Evolutionary conservation across 2,329 filamentous ascomycete species (phyloP).

Genomic region (Aspergillus sp.): DNA sequence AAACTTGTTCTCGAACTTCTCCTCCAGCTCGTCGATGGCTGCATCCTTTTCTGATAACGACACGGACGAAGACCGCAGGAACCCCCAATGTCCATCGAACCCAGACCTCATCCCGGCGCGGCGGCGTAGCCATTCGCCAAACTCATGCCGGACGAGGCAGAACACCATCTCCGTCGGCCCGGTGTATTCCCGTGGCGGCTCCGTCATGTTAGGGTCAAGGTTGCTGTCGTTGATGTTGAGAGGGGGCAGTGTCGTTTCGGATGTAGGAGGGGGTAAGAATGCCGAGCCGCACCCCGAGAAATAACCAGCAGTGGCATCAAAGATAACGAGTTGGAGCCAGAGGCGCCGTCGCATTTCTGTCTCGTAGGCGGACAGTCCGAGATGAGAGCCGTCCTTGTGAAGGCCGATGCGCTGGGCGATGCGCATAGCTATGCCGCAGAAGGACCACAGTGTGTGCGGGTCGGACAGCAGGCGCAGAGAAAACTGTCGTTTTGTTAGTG

Average conservation of each 20-base stretch:
- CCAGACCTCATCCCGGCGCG: not conserved
- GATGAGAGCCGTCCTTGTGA: not conserved
- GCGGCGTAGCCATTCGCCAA: not conserved
- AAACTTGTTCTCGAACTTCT: not conserved
- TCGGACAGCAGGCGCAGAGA: constrained; percentile 43
- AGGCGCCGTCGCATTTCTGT: constrained; percentile 2
- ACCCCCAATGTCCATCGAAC: not conserved
- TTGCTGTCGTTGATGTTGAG: constrained; percentile 1
- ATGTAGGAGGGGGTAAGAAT: not conserved
- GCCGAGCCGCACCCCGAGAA: not conserved
- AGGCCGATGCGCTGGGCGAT: constrained; percentile 4
- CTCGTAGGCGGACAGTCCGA: not conserved
- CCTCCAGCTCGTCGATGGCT: not conserved
- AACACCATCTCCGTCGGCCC: not conserved
- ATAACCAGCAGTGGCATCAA: not conserved
- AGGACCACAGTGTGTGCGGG: constrained; percentile 52
- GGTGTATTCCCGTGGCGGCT: not conserved
- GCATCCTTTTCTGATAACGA: not conserved
- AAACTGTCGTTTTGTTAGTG: constrained; percentile 9
- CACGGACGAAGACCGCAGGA: not conserved
- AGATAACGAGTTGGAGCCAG: not conserved
- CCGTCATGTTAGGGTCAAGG: not conserved
- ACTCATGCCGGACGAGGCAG: not conserved
- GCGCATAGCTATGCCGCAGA: not conserved
- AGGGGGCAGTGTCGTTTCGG: not conserved